Evolutionary conservation across 2,329 filamentous ascomycete genomes (phyloP), one percentile per base, ranked within the genome.

Genomic region (Aspergillus eucalypticola): DNA sequence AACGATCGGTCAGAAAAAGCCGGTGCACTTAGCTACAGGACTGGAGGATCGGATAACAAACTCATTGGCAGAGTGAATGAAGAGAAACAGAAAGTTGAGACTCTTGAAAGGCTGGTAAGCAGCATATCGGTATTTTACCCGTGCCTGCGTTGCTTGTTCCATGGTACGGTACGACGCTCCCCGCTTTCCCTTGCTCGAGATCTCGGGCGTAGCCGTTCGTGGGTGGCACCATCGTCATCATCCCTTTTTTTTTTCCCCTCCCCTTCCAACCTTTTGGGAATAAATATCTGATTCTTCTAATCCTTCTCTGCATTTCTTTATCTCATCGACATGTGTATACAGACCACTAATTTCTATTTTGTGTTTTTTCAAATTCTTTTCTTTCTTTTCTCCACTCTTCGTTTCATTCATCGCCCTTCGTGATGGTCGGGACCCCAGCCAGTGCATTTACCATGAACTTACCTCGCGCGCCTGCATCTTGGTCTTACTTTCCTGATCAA

Each of bases 111-210:
- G 39, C 23, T 51, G 19, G 44, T 50, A 60, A 49, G 48, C 39
- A 53, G 27, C 32, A 53, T 44, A 35, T 54, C 15, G n/a, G 27
- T 44, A 55, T 21, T 55, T 44, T 55, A 55, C 58, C 49, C 52
- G 63, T 64, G 53, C 62, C 61, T 61, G 64, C 53, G 58, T 38
- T 56, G 49, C 59, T 64, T 66, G 63, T 67, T 64, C 65, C 64
- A 66, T 64, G 60, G 66, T 64, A 64, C 65, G 56, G 32, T 62
- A 56, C 56, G 59, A 64, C 54, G 60, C 59, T 68, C 64, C 63
- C 66, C 67, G 64, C 66, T 64, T 64, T 67, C 63, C 60, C 65
- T 65, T 65, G 60, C 62, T 69, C 56, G 58, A 66, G 67, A 68
- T 69, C 67, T 69, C 67, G 66, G 66, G 66, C 66, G 59, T 59